A percentile compares a stretch with the other conserved stretches of the same genome.
Conservation (phyloP, 2,329 filamentous ascomycete species). For the Bipolaris sorokiniana region DNA sequence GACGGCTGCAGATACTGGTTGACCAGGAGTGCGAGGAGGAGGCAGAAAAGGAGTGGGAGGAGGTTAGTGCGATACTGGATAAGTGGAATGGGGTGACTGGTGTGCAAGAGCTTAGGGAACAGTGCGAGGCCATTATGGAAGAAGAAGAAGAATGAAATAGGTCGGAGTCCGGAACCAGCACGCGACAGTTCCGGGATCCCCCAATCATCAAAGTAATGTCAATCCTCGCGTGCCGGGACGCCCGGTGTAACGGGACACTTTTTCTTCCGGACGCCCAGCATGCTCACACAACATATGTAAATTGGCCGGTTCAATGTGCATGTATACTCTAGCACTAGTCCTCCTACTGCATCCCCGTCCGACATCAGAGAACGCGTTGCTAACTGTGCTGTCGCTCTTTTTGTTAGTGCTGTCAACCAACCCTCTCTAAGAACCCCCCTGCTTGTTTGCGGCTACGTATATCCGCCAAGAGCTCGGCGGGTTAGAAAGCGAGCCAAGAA, state of each 20-base stretch:
- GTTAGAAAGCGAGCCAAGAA: background rate
- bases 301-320: background rate
- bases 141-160: conserved; percentile 33
- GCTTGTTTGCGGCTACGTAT: background rate
- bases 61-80: conserved; percentile 49
- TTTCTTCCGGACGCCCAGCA: background rate
- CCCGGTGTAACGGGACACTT: background rate
- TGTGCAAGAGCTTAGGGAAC: conserved; percentile 48
- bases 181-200: background rate
- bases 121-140: conserved; percentile 46
- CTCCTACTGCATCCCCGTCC: background rate
- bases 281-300: background rate
- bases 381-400: background rate
- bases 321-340: background rate
- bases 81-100: conserved; percentile 55
- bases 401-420: background rate
- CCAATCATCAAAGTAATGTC: background rate
- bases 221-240: background rate
- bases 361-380: background rate
- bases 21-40: conserved; percentile 65
- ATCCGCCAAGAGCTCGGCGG: background rate
- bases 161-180: conserved; percentile 27
- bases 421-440: background rate
- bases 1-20: conserved; percentile 64
- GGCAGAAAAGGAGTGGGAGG: conserved; percentile 61